Evolutionary conservation across 2,329 filamentous ascomycete genomes (phyloP), one percentile per base, ranked within the genome.

Genomic region (Chlorencoelia australis): DNA sequence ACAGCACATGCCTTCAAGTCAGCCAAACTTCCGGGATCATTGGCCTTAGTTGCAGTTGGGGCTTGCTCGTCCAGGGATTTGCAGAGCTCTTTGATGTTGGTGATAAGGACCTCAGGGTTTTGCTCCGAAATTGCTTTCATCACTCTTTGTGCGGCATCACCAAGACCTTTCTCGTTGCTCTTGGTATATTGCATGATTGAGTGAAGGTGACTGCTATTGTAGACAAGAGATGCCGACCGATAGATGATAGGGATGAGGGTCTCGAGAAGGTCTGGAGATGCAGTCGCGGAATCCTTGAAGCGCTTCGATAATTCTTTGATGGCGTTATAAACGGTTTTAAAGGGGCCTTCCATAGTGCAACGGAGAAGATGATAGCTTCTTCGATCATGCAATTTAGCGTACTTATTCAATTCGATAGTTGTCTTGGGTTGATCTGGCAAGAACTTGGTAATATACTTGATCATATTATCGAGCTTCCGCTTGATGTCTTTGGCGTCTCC

Each of bases 1-100:
- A 83, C 86, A 7, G 89, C 83, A 56, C 91, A 95, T 3, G 93
- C 89, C 57, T 94, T 95, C 40, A 98, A 68, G 2, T 89, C 89
- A 52, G 95, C 85, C 9, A 91, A 84, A n/a, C 84, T 79, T 3
- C 74, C 70, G 1, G 75, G 59, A 35, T 89, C 82, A 43, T 88
- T 88, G 2, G 69, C 55, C 35, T 73, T 74, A 13, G 67, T 75
- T 14, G 73, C 68, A 4, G 75, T 78, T 1, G 91, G 91, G 1
- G 84, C 82, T 51, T 88, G 79, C 17, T 84, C 75, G 46, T 87
- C 75, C 13, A 98, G 71, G 40, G 87, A 80, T 54, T 84, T 86
- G 62, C 88, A 94, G 30, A 98, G 73, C 44, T 94, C 87, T 42
- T 86, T 83, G 5, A 95, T 82, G 48, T 96, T 89, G 2, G 85